A percentile compares a stretch with the other conserved stretches of the same genome.
These are phyloP conservation scores for Ensete ventricosum DNA, from an alignment of 176 grass and related monocot species.

Conservation along the genomic window DNA sequence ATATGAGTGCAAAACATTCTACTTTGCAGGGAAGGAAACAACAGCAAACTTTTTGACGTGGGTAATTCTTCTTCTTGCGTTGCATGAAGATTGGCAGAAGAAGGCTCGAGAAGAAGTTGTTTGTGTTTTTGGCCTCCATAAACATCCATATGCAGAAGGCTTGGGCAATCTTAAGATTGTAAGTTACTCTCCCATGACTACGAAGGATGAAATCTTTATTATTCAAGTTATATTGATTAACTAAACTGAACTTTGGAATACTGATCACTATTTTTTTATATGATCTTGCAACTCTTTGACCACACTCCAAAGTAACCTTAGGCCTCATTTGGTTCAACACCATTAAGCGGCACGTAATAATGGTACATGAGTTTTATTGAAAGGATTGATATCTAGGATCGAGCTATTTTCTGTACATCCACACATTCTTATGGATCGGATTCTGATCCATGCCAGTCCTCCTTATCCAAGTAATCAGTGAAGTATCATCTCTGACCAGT, in stretches of 20 bases:
- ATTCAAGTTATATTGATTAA: background rate
- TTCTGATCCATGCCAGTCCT: no score
- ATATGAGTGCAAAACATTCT: conserved; percentile 84
- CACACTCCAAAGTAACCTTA: no score
- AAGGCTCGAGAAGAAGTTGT: conserved; percentile 56
- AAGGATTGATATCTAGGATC: no score
- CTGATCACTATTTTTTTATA: background rate
- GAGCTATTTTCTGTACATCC: no score
- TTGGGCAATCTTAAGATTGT: conserved; percentile 59
- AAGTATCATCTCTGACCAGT: background rate
- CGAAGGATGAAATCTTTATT: background rate
- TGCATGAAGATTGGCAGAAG: conserved; percentile 72
- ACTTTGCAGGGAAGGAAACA: conserved; percentile 83
- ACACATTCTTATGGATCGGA: no score
- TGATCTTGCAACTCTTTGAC: no score
- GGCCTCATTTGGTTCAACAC: no score
- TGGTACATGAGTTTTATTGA: no score
- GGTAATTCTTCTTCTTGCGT: conserved; percentile 58
- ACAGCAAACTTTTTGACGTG: conserved; percentile 73
- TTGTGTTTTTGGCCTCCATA: conserved; percentile 37
- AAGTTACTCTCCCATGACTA: conserved; percentile 18
- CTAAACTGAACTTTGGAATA: background rate
- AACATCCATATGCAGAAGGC: conserved; percentile 35
- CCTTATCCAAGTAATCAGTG: background rate
- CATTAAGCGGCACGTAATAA: no score